Conservation (phyloP, 23 red algal species). For the Gracilaria gracilis region DNA sequence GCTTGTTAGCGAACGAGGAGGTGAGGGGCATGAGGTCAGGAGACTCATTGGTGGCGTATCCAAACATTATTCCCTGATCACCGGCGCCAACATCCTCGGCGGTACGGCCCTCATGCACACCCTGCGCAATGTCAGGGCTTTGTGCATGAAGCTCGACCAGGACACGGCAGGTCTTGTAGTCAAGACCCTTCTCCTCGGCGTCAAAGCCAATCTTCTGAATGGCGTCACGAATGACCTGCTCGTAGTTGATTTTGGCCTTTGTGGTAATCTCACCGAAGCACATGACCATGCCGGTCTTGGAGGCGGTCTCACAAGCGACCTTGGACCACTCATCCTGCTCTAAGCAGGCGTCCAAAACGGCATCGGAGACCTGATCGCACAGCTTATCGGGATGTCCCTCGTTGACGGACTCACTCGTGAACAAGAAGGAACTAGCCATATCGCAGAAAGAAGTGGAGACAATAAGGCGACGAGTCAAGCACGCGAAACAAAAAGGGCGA, state of each 20-base stretch:
- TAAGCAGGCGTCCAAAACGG: slow-evolving; percentile 94
- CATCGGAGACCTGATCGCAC: slow-evolving; percentile 98
- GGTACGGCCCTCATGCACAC: slow-evolving; percentile 88
- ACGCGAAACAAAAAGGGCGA: background rate
- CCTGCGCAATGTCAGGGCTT: slow-evolving; percentile 92
- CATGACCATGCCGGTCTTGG: slow-evolving; percentile 99
- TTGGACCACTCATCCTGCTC: slow-evolving; percentile 89
- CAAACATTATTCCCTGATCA: slow-evolving; percentile 99
- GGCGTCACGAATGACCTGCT: slow-evolving; percentile 90
- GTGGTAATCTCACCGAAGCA: slow-evolving; percentile 98
- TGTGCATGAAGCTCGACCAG: slow-evolving; percentile 93
- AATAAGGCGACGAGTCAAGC: background rate
- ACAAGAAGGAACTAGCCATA: slow-evolving; percentile 78
- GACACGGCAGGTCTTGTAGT: slow-evolving; percentile 98
- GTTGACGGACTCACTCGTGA: slow-evolving; percentile 99
- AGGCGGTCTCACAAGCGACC: slow-evolving; percentile 97
- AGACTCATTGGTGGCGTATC: slow-evolving; percentile 95
- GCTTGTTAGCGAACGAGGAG: slow-evolving; percentile 88
- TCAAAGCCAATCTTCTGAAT: slow-evolving; percentile 98
- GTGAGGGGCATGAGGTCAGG: slow-evolving; percentile 93
- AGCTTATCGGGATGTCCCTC: slow-evolving; percentile 99
- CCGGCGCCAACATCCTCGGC: slow-evolving; percentile 92
- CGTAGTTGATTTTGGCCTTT: slow-evolving; percentile 94
- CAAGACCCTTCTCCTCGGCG: slow-evolving; percentile 95
- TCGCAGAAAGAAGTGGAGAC: background rate